A percentile compares a stretch with the other conserved stretches of the same genome.
phyloP scores from a whole-genome alignment of 2,329 filamentous ascomycete genomes.

The Escovopsis sp. region DNA sequence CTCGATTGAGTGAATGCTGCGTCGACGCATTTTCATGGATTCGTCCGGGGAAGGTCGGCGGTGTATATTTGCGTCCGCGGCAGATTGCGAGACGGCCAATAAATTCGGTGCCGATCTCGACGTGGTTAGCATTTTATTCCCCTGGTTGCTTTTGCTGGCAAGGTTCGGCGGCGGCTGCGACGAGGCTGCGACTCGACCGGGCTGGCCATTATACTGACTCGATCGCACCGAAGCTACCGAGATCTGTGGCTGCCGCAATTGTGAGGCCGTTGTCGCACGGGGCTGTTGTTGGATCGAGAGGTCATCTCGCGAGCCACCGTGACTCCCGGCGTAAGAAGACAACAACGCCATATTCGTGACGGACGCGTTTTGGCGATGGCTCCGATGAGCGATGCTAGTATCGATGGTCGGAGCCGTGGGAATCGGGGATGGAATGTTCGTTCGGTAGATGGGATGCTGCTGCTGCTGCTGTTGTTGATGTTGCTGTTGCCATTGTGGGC shows the following conservation, averaged over 20 bases:
- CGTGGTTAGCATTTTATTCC: slow-evolving; percentile 15
- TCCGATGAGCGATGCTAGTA: slow-evolving; percentile 8
- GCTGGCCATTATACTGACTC: slow-evolving; percentile 27
- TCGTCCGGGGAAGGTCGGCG: slow-evolving; percentile 45
- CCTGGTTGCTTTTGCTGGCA: slow-evolving; percentile 14
- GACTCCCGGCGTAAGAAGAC: slow-evolving; percentile 18
- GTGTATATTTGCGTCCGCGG: slow-evolving; percentile 55
- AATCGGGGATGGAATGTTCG: slow-evolving; percentile 29
- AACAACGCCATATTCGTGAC: slow-evolving; percentile 25
- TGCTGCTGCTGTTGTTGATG: slow-evolving; percentile 1
- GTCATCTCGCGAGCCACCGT: slow-evolving; percentile 36
- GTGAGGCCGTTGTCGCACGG: slow-evolving; percentile 25
- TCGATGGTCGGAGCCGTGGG: slow-evolving; percentile 18
- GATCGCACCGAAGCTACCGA: slow-evolving; percentile 35
- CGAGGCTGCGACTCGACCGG: slow-evolving; percentile 22
- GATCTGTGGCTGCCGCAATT: slow-evolving; percentile 26
- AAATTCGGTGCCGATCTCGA: slow-evolving; percentile 24
- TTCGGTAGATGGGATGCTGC: slow-evolving; percentile 27
- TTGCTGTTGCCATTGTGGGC: slow-evolving; percentile 35
- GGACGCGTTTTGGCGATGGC: slow-evolving; percentile 21
- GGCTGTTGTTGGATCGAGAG: slow-evolving; percentile 26
- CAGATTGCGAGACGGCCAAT: slow-evolving; percentile 35
- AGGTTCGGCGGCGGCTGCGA: slow-evolving; percentile 14
- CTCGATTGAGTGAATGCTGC: slow-evolving; percentile 60
- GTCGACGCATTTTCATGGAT: slow-evolving; percentile 61